Base-by-base conservation (phyloP, 1,284 basidiomycete genomes). In the Apiotrichum mycotoxinovorans region DNA sequence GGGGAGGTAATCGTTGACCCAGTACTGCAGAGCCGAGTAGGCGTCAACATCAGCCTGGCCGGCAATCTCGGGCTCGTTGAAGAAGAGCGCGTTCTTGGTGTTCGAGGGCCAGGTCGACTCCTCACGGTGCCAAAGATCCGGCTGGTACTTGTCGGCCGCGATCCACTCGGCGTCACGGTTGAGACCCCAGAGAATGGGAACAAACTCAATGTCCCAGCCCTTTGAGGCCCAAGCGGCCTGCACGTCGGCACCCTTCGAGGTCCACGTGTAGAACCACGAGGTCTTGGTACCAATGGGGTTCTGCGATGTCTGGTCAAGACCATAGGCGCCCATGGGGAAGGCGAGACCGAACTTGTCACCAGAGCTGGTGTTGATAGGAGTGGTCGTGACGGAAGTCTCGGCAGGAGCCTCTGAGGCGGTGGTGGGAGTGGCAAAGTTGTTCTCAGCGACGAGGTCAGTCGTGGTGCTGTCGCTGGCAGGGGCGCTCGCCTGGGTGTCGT, bases 101-200 rank as follows among this genome's bases (percentile, higher is more conserved):
- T 62, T 84, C 80, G 56, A 82, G 80, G 51, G 78, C 68, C 83
- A 63, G 40, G 47, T 56, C 49, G 51, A 61, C 49, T 70, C 64
- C 51, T 66, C 62, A 35, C 51, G 53, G 52, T 60, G 60, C 65
- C 68, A 78, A 3, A 34, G 15, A 11, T 14, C n/a, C 2, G 8
- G 4, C n/a, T 46, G 18, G 45, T 46, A 14, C 47, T 73, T 72
- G 26, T 50, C 50, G 26, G 67, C 60, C 54, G 75, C 70, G 49
- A 67, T 61, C 52, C 51, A 48, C 27, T 37, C 34, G 9, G 27
- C 51, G 34, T 77, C 71, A 2, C 66, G 62, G 60, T 76, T 58
- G 68, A 84, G 59, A 64, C 87, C 85, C 86, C 87, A 89, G 14
- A 88, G 75, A 87, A 87, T 87, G 54, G 85, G 82, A 61, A 82